A percentile compares a stretch with the other conserved stretches of the same genome.
Conservation (phyloP, 2,329 filamentous ascomycete genomes). For the Aspergillus transmontanensis region DNA sequence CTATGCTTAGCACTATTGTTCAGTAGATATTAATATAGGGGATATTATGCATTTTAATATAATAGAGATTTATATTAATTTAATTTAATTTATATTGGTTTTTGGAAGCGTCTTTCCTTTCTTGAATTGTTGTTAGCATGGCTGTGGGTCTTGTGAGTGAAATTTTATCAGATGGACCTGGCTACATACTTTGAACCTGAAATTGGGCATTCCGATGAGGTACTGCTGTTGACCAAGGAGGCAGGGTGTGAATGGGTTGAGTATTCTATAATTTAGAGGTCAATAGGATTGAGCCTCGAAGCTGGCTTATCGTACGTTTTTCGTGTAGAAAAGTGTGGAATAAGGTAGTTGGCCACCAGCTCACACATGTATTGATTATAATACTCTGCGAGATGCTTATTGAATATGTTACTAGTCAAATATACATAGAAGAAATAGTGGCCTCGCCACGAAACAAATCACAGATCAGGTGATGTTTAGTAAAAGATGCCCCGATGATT, state of each 20-base stretch:
- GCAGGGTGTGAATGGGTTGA: too few species aligned
- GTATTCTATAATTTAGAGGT: too few species aligned
- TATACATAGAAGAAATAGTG: conserved; percentile 1
- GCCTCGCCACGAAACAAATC: neutral
- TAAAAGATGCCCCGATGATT: neutral
- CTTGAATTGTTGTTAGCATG: neutral
- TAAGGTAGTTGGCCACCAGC: too few species aligned
- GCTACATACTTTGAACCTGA: neutral
- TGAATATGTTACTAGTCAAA: conserved; percentile 3
- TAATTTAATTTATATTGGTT: too few species aligned
- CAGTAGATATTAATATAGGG: neutral
- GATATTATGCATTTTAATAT: neutral
- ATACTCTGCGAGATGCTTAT: neutral
- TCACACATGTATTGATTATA: neutral
- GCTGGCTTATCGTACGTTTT: neutral
- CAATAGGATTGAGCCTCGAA: neutral
- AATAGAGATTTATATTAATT: neutral
- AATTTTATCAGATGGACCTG: neutral
- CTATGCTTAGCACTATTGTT: neutral
- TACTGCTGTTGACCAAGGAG: too few species aligned
- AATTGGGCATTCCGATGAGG: neutral
- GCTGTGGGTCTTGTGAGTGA: neutral
- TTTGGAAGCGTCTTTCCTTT: too few species aligned
- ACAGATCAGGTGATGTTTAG: neutral
- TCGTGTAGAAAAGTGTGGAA: too few species aligned